Percentiles rank a stretch among this genome's conserved stretches.
These are phyloP conservation scores for Aspergillus sp. DNA, from an alignment of 2,329 filamentous ascomycete species.

Conservation along the genomic window DNA sequence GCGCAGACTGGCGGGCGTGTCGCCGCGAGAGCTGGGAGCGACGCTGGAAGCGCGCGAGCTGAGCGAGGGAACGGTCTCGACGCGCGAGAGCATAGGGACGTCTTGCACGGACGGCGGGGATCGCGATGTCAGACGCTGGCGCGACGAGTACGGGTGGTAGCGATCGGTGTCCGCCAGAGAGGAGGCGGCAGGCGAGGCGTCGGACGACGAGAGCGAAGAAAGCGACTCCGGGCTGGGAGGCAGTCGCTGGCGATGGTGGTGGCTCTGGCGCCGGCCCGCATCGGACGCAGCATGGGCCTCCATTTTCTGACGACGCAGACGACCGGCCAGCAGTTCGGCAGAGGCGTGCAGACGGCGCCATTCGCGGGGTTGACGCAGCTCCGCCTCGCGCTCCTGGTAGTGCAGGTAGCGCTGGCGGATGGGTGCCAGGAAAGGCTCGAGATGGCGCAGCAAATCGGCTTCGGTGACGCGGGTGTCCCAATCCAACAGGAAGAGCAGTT, in stretches of 20 bases:
- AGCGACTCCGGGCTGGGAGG: constrained; percentile 27
- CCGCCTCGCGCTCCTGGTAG: constrained; percentile 49
- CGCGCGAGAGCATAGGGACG: constrained; percentile 43
- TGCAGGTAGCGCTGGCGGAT: constrained; percentile 64
- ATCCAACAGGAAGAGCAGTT: constrained; percentile 88
- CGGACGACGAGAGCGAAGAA: constrained; percentile 18
- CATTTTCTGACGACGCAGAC: constrained; percentile 38
- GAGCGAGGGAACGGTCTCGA: constrained; percentile 41
- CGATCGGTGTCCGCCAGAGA: constrained; percentile 35
- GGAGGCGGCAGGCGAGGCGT: constrained; percentile 22
- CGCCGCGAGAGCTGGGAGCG: constrained; percentile 42
- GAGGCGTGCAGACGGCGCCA: constrained; percentile 38
- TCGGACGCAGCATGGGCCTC: constrained; percentile 28
- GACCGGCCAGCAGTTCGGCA: constrained; percentile 34
- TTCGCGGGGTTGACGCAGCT: constrained; percentile 33
- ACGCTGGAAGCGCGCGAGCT: constrained; percentile 46
- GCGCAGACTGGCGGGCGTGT: constrained; percentile 43
- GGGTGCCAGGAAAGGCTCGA: constrained; percentile 84
- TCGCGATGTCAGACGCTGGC: constrained; percentile 31
- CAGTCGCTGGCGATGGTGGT: constrained; percentile 15
- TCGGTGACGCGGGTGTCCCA: constrained; percentile 88
- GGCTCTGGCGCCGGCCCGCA: constrained; percentile 5
- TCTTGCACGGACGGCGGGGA: constrained; percentile 47
- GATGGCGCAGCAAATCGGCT: constrained; percentile 80
- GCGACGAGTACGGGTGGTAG: constrained; percentile 36